phyloP scores from a whole-genome alignment of 2,329 filamentous ascomycete genomes.

The Orbilia ellipsospora region DNA sequence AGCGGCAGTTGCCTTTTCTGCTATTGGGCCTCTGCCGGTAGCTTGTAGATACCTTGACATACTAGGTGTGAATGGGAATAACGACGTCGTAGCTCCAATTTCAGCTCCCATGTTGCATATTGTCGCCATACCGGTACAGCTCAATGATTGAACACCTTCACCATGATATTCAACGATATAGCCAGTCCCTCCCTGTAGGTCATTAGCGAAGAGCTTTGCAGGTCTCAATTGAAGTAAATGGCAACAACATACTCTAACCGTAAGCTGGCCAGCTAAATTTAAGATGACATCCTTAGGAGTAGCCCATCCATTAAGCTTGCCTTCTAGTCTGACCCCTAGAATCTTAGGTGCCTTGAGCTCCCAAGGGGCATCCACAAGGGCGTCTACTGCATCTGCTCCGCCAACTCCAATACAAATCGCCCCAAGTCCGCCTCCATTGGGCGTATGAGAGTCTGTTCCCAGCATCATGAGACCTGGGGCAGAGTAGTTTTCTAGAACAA shows the following conservation, averaged over 20 bases:
- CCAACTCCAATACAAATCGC: conserved; percentile 97
- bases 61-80: conserved; percentile 89
- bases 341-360: conserved; percentile 94
- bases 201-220: neutral
- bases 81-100: conserved; percentile 92
- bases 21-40: conserved; percentile 80
- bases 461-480: conserved; percentile 99
- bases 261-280: conserved; percentile 85
- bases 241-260: conserved; percentile 71
- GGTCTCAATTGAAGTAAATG: neutral
- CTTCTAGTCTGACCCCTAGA: conserved; percentile 84
- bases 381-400: conserved; percentile 96
- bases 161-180: conserved; percentile 96
- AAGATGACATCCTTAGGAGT: conserved; percentile 96
- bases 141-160: conserved; percentile 86
- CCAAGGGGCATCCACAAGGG: conserved; percentile 95
- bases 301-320: conserved; percentile 87
- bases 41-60: conserved; percentile 87
- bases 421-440: conserved; percentile 93
- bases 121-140: conserved; percentile 92
- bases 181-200: conserved; percentile 78
- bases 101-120: conserved; percentile 89
- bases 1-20: conserved; percentile 72
- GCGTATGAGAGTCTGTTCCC: conserved; percentile 95
- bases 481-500: conserved; percentile 96